These are phyloP conservation scores for Tetracladium setigerum DNA, from an alignment of 495 filamentous ascomycete genomes.

Conservation along the genomic window DNA sequence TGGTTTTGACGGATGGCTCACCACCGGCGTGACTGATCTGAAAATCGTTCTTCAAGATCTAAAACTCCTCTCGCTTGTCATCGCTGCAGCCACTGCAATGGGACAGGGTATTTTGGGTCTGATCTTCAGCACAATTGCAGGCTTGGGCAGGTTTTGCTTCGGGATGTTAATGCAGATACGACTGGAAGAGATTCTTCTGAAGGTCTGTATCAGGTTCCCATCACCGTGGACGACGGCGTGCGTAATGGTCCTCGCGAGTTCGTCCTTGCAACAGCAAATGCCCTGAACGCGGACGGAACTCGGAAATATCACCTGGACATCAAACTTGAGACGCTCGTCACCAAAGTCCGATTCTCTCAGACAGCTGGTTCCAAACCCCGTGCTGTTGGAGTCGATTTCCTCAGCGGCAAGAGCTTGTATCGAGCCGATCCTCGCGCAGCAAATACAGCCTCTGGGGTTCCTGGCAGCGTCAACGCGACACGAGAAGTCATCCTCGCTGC, in stretches of 20 bases:
- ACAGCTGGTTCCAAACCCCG: constrained; percentile 30
- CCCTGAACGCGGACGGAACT: constrained; percentile 39
- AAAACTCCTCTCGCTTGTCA: constrained; percentile 41
- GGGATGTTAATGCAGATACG: constrained; percentile 44
- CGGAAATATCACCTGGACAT: constrained; percentile 53
- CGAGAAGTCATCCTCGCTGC: constrained; percentile 58
- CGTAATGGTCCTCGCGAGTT: constrained; percentile 49
- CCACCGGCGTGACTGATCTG: constrained; percentile 38
- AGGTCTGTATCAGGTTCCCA: constrained; percentile 45
- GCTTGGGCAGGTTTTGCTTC: constrained; percentile 35
- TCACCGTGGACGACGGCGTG: constrained; percentile 34
- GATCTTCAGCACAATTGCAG: constrained; percentile 26
- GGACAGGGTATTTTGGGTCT: constrained; percentile 32
- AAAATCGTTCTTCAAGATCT: constrained; percentile 41
- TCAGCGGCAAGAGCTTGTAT: constrained; percentile 52
- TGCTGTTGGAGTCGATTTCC: constrained; percentile 56
- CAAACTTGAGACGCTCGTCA: constrained; percentile 50
- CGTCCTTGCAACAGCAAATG: constrained; percentile 41
- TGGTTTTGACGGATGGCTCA: constrained; percentile 52
- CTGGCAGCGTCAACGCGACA: constrained; percentile 39
- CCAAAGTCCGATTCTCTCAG: constrained; percentile 47
- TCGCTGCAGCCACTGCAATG: constrained; percentile 44
- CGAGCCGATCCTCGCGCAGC: constrained; percentile 43
- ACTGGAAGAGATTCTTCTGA: constrained; percentile 17
- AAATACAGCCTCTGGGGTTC: constrained; percentile 25